Evolutionary conservation across 352 stramenopile genomes (phyloP).

Genomic region (Phytophthora agathidicida): DNA sequence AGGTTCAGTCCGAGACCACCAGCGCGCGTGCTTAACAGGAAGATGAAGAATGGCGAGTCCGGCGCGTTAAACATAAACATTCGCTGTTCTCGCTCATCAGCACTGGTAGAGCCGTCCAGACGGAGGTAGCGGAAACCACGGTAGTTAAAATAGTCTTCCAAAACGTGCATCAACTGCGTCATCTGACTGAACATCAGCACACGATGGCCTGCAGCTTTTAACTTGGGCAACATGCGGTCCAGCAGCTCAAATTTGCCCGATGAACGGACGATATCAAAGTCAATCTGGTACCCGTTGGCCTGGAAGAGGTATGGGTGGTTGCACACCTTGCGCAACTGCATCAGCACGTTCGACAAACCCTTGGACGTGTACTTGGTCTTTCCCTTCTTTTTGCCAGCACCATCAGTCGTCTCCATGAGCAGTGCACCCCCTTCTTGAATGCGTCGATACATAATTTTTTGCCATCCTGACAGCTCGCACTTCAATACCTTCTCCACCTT

Average conservation of each 20-base stretch:
- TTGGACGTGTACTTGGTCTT: slow-evolving; percentile 89
- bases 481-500: slow-evolving; percentile 90
- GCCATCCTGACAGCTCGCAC: slow-evolving; percentile 86
- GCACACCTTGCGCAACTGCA: slow-evolving; percentile 90
- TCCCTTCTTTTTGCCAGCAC: slow-evolving; percentile 64
- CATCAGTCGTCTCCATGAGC: slow-evolving; percentile 78
- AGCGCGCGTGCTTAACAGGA: slow-evolving; percentile 97
- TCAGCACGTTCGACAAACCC: slow-evolving; percentile 87
- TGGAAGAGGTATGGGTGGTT: slow-evolving; percentile 92
- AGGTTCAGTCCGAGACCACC: slow-evolving; percentile 98
- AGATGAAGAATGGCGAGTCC: slow-evolving; percentile 93
- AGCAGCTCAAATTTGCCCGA: slow-evolving; percentile 96
- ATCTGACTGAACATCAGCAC: slow-evolving; percentile 93
- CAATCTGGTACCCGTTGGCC: slow-evolving; percentile 82
- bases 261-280: slow-evolving; percentile 87
- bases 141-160: slow-evolving; percentile 92
- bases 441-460: slow-evolving; percentile 89
- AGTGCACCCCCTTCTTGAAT: slow-evolving; percentile 89
- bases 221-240: slow-evolving; percentile 96
- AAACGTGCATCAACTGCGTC: slow-evolving; percentile 90
- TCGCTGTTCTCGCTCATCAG: slow-evolving; percentile 95
- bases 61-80: slow-evolving; percentile 98
- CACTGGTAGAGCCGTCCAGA: slow-evolving; percentile 96
- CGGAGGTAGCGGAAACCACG: slow-evolving; percentile 94
- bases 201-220: slow-evolving; percentile 92